These are phyloP conservation scores for Mucor piriformis DNA, from an alignment of 371 early-diverging fungal species.

Conservation along the genomic window DNA sequence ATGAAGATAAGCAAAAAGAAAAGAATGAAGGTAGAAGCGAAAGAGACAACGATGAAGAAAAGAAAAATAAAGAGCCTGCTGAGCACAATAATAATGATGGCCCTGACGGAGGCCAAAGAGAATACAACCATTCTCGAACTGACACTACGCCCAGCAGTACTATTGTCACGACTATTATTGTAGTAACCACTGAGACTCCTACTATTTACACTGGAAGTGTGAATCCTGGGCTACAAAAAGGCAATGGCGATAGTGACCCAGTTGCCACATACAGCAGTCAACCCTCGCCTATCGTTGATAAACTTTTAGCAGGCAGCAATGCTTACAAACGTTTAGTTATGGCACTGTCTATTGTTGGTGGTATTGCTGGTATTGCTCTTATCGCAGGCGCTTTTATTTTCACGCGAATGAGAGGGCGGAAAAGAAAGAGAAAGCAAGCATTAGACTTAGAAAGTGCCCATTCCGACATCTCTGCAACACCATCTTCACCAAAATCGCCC, in stretches of 20 bases:
- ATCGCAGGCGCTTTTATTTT: slow-evolving; percentile 7
- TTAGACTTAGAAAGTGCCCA: slow-evolving; percentile 2
- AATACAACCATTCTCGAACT: neutral
- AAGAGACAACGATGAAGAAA: neutral
- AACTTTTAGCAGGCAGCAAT: neutral
- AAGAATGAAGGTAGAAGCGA: neutral
- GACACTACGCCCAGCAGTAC: slow-evolving; percentile 4
- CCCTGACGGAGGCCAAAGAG: neutral
- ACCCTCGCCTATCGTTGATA: neutral
- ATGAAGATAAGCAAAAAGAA: neutral
- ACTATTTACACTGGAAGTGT: slow-evolving; percentile 11
- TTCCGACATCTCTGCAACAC: neutral
- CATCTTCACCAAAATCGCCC: neutral
- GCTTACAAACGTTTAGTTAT: slow-evolving; percentile 7
- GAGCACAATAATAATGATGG: neutral
- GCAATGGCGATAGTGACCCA: neutral
- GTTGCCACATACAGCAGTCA: no score
- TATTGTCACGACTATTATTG: slow-evolving; percentile 16
- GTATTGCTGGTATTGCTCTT: slow-evolving; percentile 15
- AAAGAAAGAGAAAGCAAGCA: slow-evolving; percentile 10
- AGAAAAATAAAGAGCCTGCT: neutral
- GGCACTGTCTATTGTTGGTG: slow-evolving; percentile 19
- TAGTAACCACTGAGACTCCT: slow-evolving; percentile 19
- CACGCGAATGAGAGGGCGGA: slow-evolving; percentile 3
- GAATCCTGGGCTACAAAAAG: slow-evolving; percentile 16